A percentile compares a stretch with the other conserved stretches of the same genome.
Conservation (phyloP, 331 rosid species). For the Spiraea crenata region DNA sequence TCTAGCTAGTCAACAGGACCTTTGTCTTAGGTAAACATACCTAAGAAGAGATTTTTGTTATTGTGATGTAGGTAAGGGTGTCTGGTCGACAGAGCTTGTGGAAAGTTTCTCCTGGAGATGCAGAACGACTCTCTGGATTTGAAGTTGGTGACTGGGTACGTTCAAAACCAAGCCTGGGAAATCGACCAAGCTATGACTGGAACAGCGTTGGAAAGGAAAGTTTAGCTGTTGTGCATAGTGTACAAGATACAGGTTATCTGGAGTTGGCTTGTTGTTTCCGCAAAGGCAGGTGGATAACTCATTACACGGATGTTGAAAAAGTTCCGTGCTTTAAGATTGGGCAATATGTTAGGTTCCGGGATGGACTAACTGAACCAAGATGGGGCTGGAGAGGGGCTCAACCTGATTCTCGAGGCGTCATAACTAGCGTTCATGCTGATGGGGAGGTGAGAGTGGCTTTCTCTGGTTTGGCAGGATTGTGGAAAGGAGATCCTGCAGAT, state of each 20-base stretch:
- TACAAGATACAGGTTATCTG: slow-evolving; percentile 91
- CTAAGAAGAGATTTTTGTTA: slow-evolving; percentile 15
- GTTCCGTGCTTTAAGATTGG: slow-evolving; percentile 75
- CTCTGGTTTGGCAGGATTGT: slow-evolving; percentile 73
- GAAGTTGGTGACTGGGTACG: slow-evolving; percentile 99
- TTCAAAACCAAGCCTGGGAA: slow-evolving; percentile 92
- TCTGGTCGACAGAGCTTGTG: slow-evolving; percentile 82
- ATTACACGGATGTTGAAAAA: slow-evolving; percentile 88
- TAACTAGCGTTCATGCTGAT: slow-evolving; percentile 88
- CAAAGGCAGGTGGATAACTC: slow-evolving; percentile 84
- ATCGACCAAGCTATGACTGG: slow-evolving; percentile 93
- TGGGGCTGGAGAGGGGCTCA: slow-evolving; percentile 98
- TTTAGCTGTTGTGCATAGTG: slow-evolving; percentile 90
- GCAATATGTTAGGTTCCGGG: slow-evolving; percentile 82
- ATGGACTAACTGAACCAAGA: slow-evolving; percentile 82
- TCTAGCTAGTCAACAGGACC: not conserved
- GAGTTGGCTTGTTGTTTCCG: slow-evolving; percentile 97
- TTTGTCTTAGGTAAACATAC: not conserved
- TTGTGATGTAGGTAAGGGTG: slow-evolving; percentile 66
- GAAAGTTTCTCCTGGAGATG: slow-evolving; percentile 98
- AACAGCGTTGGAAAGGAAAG: slow-evolving; percentile 81
- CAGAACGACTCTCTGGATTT: slow-evolving; percentile 89
- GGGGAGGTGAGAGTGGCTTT: slow-evolving; percentile 90
- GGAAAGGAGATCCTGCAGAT: slow-evolving; percentile 98
- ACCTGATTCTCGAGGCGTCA: slow-evolving; percentile 71